Percentiles rank a stretch among this genome's conserved stretches.
Conservation (phyloP, 2,329 filamentous ascomycete species). For the Berkeleyomyces rouxiae region DNA sequence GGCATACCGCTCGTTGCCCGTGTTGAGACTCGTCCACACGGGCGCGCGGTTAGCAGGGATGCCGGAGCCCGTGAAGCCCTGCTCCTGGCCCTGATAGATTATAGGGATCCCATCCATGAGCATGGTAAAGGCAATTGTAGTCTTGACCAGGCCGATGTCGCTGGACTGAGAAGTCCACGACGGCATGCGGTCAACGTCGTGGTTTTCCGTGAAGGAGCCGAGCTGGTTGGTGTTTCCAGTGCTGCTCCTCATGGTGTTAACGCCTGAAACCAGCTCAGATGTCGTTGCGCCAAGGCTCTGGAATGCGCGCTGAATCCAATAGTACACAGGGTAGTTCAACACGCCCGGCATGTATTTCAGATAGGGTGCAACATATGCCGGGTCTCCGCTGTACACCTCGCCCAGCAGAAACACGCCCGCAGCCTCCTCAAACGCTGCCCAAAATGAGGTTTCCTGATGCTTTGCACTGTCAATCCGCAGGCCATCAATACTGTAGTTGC, state of each 20-base stretch:
- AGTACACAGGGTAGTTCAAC: conserved; percentile 25
- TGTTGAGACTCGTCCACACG: conserved; percentile 13
- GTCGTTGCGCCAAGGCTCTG: conserved; percentile 12
- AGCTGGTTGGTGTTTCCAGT: conserved; percentile 27
- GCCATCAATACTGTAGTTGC: conserved; percentile 48
- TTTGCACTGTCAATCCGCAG: conserved; percentile 56
- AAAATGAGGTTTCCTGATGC: conserved; percentile 39
- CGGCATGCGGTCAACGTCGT: conserved; percentile 42
- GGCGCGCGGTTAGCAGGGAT: conserved; percentile 22
- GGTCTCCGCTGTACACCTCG: conserved; percentile 41
- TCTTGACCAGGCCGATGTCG: conserved; percentile 37
- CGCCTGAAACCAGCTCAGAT: conserved; percentile 41
- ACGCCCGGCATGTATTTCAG: conserved; percentile 34
- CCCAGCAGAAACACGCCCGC: conserved; percentile 47
- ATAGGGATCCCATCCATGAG: conserved; percentile 35
- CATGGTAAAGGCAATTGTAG: conserved; percentile 18
- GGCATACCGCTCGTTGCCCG: conserved; percentile 9
- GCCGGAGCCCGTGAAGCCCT: conserved; percentile 36
- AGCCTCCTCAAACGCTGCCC: conserved; percentile 35
- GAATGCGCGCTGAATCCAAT: conserved; percentile 14
- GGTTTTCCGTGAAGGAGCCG: conserved; percentile 44
- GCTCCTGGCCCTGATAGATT: conserved; percentile 44
- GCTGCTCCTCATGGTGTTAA: conserved; percentile 41
- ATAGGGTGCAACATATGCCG: conserved; percentile 35
- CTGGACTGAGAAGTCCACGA: conserved; percentile 22